Evolutionary conservation across 139 green algal genomes (phyloP).

Genomic region (Chlorella sp.): DNA sequence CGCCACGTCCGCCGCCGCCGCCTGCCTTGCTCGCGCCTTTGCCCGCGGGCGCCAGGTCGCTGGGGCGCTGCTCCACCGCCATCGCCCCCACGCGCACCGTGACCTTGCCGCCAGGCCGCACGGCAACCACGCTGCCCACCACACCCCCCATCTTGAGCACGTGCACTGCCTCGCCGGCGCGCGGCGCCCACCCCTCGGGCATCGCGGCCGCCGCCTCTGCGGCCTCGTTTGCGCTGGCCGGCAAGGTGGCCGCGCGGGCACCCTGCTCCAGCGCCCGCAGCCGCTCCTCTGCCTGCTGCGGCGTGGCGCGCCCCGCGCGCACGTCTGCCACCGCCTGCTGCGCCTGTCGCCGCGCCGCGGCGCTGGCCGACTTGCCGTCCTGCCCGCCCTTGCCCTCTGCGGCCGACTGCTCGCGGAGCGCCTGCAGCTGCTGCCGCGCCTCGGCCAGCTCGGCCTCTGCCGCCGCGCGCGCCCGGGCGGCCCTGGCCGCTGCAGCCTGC

Average conservation of each 20-base stretch:
- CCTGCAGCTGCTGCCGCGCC: constrained; percentile 13
- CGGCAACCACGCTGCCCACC: constrained; percentile 12
- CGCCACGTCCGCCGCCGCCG: neutral
- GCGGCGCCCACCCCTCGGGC: constrained; percentile 18
- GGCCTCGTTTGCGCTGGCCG: neutral
- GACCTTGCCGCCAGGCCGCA: constrained; percentile 7
- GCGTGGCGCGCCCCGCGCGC: neutral
- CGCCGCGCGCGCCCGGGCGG: neutral
- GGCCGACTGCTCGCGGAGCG: constrained; percentile 2
- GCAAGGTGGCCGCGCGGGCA: neutral
- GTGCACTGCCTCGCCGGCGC: constrained; percentile 23
- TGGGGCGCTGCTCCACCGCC: constrained; percentile 24
- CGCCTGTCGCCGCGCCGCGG: neutral
- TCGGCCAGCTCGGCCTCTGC: constrained; percentile 12
- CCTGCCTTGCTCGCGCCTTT: neutral
- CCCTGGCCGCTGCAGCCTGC: neutral
- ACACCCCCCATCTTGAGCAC: constrained; percentile 45
- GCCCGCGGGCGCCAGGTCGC: constrained; percentile 29
- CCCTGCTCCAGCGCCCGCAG: constrained; percentile 25
- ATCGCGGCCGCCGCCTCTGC: constrained; percentile 1
- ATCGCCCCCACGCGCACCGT: constrained; percentile 39
- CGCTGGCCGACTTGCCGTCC: neutral
- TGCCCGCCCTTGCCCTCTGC: neutral
- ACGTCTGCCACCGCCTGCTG: constrained; percentile 2
- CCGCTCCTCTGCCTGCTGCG: constrained; percentile 10